Evolutionary conservation across 1,284 basidiomycete species (phyloP), one percentile per base, ranked within the genome.

Genomic region (Melampsora larici-populina): DNA sequence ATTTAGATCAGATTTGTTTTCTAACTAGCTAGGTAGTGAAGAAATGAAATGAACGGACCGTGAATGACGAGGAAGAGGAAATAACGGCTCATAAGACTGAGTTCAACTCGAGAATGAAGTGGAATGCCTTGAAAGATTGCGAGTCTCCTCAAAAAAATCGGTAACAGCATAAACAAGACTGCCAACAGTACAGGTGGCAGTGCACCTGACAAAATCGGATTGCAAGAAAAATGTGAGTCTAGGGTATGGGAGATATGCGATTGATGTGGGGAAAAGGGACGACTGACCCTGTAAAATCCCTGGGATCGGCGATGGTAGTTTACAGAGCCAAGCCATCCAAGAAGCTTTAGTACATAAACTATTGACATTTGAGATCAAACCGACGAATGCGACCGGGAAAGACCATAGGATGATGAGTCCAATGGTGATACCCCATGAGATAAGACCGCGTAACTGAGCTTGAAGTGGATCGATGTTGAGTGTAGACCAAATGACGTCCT

Each of bases 21-120:
- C 8, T 24, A 31, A 7, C 76, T 74, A 17, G 31, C 29, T 13
- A 15, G 31, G 29, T 11, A 15, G 8, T 7, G 48, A 26, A 63
- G 26, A 43, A 18, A 43, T 7, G 31, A 33, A 33, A 33, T 43
- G 51, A 60, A 70, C 75, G 55, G 3, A 88, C 91, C 80, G 84
- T 91, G 90, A 70, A 96, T 87, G 79, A 96, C 91, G 85, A 91
- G 90, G 88, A 98, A 98, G 77, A 92, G 86, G 86, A 95, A 97
- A 86, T 89, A 97, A 55, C 96, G 88, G 5, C 89, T 89, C 92
- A 97, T 97, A 80, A 97, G 86, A 78, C 91, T 92, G 29, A 97
- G 87, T 82, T 98, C 96, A 78, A 98, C 86, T 7, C 90, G 90
- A 1, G 91, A 92, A 43, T 86, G 86, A 79, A 91, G 90, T 0